Evolutionary conservation across 1,284 basidiomycete species (phyloP), one percentile per base, ranked within the genome.

Genomic region (Rhodotorula sp.): DNA sequence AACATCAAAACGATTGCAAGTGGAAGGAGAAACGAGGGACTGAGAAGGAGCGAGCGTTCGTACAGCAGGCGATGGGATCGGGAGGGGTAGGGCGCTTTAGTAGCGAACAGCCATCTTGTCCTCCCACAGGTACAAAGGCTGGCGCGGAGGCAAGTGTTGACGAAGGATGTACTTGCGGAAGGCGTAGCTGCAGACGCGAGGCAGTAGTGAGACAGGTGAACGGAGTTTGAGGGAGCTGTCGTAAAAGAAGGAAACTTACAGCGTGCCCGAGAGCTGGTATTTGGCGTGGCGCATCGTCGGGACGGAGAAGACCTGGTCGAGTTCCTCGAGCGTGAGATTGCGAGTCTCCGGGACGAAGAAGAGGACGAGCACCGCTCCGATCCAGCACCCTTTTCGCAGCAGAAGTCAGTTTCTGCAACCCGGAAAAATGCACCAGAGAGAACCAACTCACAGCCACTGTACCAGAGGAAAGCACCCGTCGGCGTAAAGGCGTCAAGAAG

Each of bases 261-360:
- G 16, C 26, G 54, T 26, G n/a, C 54, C 54, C 6, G n/a, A n/a
- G 16, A 56, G 54, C 54, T 56, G 54, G 54, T 56, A 56, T 14
- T 29, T 26, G 12, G 54, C 54, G 54, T 56, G 54, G 26, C n/a
- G n/a, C 54, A 56, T 15, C 29, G 87, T 87, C 2, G 90, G 88
- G 3, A 92, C 86, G 20, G 58, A 64, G 60, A 75, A 68, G 48
- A 69, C 69, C 15, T 54, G 29, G 65, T 67, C 61, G 43, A 61
- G 63, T 49, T 60, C 52, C 16, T 61, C 62, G 48, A 67, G 62
- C 15, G 58, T 31, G 16, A 70, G 68, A 26, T 58, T 58, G 56
- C 62, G 65, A 31, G 68, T 69, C 65, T 68, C 66, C 12, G 90
- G 88, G 1, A 92, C 86, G 23, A 67, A 66, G 58, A 68, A 63